A percentile compares a stretch with the other conserved stretches of the same genome.
Conservation (phyloP, 1,139 yeast species). For the Taphrina communis region DNA sequence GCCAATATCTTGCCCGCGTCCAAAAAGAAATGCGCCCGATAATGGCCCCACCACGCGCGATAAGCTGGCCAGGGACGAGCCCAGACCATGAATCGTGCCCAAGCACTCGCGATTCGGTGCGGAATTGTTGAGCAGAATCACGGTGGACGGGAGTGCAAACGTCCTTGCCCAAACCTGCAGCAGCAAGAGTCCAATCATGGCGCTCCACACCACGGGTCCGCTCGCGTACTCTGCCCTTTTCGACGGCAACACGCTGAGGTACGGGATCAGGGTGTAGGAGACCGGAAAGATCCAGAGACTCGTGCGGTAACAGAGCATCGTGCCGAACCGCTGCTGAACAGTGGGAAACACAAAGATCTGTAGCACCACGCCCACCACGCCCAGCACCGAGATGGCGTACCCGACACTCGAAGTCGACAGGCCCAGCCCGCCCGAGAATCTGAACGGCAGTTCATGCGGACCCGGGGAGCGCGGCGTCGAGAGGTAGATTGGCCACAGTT, state of each 20-base stretch:
- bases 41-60: slow-evolving; percentile 66
- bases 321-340: slow-evolving; percentile 23
- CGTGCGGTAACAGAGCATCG: slow-evolving; percentile 20
- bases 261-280: slow-evolving; percentile 11
- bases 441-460: slow-evolving; percentile 11
- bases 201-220: slow-evolving; percentile 13
- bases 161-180: slow-evolving; percentile 15
- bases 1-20: slow-evolving; percentile 22
- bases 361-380: slow-evolving; percentile 17
- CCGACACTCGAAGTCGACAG: slow-evolving; percentile 31
- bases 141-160: slow-evolving; percentile 49
- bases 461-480: slow-evolving; percentile 12
- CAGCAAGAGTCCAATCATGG: slow-evolving; percentile 17
- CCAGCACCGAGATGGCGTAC: slow-evolving; percentile 24
- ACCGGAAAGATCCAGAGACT: slow-evolving; percentile 25
- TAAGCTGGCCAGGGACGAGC: slow-evolving; percentile 56
- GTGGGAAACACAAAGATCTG: slow-evolving; percentile 28
- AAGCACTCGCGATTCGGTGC: slow-evolving; percentile 49
- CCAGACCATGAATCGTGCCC: slow-evolving; percentile 52
- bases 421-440: slow-evolving; percentile 38
- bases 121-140: slow-evolving; percentile 50
- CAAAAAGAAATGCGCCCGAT: slow-evolving; percentile 28
- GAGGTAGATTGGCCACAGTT: slow-evolving; percentile 22
- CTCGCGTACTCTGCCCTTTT: slow-evolving; percentile 4
- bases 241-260: slow-evolving; percentile 25